Percentiles rank a stretch among this genome's conserved stretches.
These are phyloP conservation scores for Xylariaceae sp. DNA, from an alignment of 2,329 filamentous ascomycete genomes.

Conservation along the genomic window DNA sequence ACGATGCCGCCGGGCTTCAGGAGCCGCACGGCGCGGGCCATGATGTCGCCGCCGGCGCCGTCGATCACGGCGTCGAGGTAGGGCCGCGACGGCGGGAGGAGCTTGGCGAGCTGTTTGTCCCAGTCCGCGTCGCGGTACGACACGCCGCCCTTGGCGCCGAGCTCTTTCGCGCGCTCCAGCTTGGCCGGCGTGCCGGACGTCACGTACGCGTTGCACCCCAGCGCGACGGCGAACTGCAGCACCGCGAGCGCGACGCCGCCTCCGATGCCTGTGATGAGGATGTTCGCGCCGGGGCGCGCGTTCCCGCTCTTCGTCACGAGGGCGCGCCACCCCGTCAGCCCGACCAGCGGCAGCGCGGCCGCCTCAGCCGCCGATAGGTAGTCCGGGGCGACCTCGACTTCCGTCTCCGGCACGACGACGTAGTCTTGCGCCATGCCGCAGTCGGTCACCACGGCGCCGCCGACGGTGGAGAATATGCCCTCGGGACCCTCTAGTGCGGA, in stretches of 20 bases:
- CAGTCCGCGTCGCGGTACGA: conserved; percentile 79
- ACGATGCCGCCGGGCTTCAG: conserved; percentile 87
- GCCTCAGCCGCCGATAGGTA: conserved; percentile 78
- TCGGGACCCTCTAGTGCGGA: conserved; percentile 77
- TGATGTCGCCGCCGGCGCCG: conserved; percentile 85
- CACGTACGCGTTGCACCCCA: conserved; percentile 81
- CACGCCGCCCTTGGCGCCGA: conserved; percentile 85
- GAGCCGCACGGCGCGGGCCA: conserved; percentile 68
- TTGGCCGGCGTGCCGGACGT: conserved; percentile 78
- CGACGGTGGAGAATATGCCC: conserved; percentile 68
- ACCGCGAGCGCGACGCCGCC: conserved; percentile 88
- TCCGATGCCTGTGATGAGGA: conserved; percentile 90
- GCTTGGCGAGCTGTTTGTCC: conserved; percentile 74
- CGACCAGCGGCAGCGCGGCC: conserved; percentile 84
- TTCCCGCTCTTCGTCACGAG: conserved; percentile 79
- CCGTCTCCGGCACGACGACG: conserved; percentile 69
- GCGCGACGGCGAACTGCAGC: conserved; percentile 77
- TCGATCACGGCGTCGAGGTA: conserved; percentile 86
- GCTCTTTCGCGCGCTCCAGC: conserved; percentile 70
- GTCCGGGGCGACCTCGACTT: conserved; percentile 77
- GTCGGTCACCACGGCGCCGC: conserved; percentile 67
- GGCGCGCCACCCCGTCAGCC: conserved; percentile 87
- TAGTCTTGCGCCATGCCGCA: conserved; percentile 79
- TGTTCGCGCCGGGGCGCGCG: conserved; percentile 67
- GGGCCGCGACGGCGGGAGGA: conserved; percentile 70